Conservation (phyloP, 2,329 filamentous ascomycete species). For the Phyllosticta citriasiana region DNA sequence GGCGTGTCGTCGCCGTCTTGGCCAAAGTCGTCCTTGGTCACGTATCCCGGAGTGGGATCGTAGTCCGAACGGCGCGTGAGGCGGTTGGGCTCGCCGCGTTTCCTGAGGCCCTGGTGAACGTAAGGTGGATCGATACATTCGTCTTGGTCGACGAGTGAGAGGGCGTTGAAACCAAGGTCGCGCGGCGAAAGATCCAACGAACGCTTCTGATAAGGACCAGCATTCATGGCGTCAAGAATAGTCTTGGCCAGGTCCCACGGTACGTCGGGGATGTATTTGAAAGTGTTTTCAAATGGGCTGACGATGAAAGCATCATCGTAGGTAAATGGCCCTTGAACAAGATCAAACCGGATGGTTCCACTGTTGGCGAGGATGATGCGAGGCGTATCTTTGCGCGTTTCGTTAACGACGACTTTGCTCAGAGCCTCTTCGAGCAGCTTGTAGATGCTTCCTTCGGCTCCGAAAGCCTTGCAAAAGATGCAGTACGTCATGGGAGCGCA, state of each 20-base stretch:
- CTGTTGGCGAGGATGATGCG: conserved; percentile 53
- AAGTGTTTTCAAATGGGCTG: conserved; percentile 44
- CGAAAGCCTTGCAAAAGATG: conserved; percentile 45
- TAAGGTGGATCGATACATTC: conserved; percentile 40
- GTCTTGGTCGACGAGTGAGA: conserved; percentile 27
- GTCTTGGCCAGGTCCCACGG: conserved; percentile 37
- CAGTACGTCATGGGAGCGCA: conserved; percentile 54
- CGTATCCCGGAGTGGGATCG: conserved; percentile 38
- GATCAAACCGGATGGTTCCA: conserved; percentile 51
- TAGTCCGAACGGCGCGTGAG: conserved; percentile 40
- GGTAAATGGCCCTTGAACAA: conserved; percentile 54
- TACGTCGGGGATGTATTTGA: conserved; percentile 45
- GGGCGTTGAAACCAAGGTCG: conserved; percentile 10
- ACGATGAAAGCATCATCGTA: conserved; percentile 45
- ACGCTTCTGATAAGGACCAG: conserved; percentile 26
- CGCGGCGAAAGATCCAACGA: conserved; percentile 24
- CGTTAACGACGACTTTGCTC: conserved; percentile 42
- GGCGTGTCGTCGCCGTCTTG: conserved; percentile 47
- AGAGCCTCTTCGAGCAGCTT: conserved; percentile 43
- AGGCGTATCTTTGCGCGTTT: conserved; percentile 39
- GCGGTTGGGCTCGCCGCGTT: conserved; percentile 24
- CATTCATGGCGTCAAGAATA: conserved; percentile 36
- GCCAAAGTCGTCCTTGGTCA: conserved; percentile 48
- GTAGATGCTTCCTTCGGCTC: conserved; percentile 45
- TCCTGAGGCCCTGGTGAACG: conserved; percentile 18